Evolutionary conservation across 2,329 filamentous ascomycete genomes (phyloP), one percentile per base, ranked within the genome.

Genomic region (Xylariales sp.): DNA sequence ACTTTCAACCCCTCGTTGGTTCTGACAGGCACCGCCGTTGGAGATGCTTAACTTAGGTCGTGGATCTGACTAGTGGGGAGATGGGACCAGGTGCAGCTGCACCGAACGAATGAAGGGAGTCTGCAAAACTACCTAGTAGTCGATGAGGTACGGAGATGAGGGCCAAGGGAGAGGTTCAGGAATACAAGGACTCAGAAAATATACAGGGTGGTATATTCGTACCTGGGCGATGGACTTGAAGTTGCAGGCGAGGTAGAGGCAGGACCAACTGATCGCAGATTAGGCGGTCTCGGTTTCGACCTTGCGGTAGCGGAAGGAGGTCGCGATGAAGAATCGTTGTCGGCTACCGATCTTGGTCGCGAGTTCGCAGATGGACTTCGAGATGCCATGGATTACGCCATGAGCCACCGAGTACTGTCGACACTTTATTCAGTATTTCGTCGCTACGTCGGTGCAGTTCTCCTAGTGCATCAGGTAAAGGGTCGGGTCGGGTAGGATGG

Each of bases 311-410:
- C 39, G 52, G 66, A 62, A 55, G 69, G 69, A 64, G 70, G 69
- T 68, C 66, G 72, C 70, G 66, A 67, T 68, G 59, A 50, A 44
- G 56, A 53, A 58, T 74, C 69, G 72, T 73, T 71, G 64, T 76
- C 71, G 66, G 69, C 66, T 71, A 63, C 67, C 68, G 68, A 69
- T 71, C 66, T 64, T 60, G 67, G 66, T 64, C 68, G 69, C 67
- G 60, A 59, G 55, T 64, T 68, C 66, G 65, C 64, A 59, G 52
- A 43, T 51, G 48, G 57, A 58, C 65, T 80, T 78, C 70, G 76
- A 73, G 80, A 76, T 78, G 76, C 76, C 77, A 80, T 80, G 74
- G 72, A 76, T 76, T 79, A 80, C 76, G 76, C 76, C 76, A 80
- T 80, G 64, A 69, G 74, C 68, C 73, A 48, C 51, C 46, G 24